A percentile compares a stretch with the other conserved stretches of the same genome.
These are phyloP conservation scores for Termitomyces sp. DNA, from an alignment of 768 basidiomycete genomes.

Conservation along the genomic window DNA sequence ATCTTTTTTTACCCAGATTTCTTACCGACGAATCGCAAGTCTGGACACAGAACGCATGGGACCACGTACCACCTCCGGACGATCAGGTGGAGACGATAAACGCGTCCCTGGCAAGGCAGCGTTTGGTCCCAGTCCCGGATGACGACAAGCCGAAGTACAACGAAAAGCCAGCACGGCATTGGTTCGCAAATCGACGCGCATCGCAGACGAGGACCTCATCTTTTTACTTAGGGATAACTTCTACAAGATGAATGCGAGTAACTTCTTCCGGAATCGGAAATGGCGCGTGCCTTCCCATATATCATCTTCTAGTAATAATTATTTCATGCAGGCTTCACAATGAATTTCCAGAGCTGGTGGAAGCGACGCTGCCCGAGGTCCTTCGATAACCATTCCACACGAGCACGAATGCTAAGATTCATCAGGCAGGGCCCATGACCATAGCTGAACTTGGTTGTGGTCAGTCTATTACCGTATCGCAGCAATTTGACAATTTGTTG, in stretches of 20 bases:
- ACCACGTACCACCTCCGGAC: conserved; percentile 79
- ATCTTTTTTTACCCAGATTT: conserved; percentile 43
- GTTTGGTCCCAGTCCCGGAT: conserved; percentile 65
- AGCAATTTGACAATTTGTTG: neutral
- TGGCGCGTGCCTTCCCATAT: conserved; percentile 44
- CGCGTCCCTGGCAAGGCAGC: conserved; percentile 67
- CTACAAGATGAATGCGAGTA: conserved; percentile 78
- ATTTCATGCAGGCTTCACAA: conserved; percentile 63
- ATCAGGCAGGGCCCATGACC: conserved; percentile 69
- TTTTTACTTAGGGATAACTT: conserved; percentile 80
- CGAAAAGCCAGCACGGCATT: conserved; percentile 67
- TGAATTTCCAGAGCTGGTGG: conserved; percentile 90
- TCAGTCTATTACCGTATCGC: conserved; percentile 26
- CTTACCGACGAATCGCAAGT: conserved; percentile 68
- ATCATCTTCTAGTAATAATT: neutral
- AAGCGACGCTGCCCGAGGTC: conserved; percentile 65
- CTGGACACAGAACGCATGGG: conserved; percentile 90
- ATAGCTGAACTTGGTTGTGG: conserved; percentile 93
- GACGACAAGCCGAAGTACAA: conserved; percentile 72
- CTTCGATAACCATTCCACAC: conserved; percentile 2
- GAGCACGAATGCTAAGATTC: conserved; percentile 9
- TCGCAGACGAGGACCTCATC: conserved; percentile 15
- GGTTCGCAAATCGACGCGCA: conserved; percentile 39
- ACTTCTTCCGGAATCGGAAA: conserved; percentile 94
- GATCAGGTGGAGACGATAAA: conserved; percentile 77